These are phyloP conservation scores for Telopea speciosissima DNA, from an alignment of 177 flowering plant genomes.

Conservation along the genomic window DNA sequence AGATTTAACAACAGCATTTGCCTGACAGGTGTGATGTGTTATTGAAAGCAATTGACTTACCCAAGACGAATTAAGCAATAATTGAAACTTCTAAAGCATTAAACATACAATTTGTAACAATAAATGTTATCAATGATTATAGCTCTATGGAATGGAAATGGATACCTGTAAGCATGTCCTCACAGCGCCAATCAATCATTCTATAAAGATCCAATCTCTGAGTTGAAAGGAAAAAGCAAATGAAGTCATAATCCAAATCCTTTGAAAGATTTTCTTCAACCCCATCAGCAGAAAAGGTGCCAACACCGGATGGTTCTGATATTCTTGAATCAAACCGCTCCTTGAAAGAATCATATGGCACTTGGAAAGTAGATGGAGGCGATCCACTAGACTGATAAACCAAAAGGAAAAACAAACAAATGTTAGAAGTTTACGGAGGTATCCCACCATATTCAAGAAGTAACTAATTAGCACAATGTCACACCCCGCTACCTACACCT, in stretches of 20 bases:
- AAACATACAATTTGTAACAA: background rate
- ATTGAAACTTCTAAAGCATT: background rate
- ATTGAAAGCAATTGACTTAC: background rate
- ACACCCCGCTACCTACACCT: too few species aligned
- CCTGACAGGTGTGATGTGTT: background rate
- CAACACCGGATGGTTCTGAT: constrained; percentile 20
- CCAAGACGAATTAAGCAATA: background rate
- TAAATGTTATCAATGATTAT: background rate
- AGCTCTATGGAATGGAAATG: background rate
- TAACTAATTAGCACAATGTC: background rate
- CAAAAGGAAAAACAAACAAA: constrained; percentile 13
- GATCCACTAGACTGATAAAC: constrained; percentile 74
- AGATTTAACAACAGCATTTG: too few species aligned
- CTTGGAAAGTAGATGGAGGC: constrained; percentile 81
- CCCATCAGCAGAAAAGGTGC: constrained; percentile 24
- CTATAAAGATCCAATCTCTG: constrained; percentile 75
- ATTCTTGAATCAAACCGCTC: constrained; percentile 32
- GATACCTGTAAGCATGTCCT: constrained; percentile 91
- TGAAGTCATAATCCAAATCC: constrained; percentile 82
- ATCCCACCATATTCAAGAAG: background rate
- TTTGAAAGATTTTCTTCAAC: constrained; percentile 22
- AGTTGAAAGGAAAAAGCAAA: constrained; percentile 83
- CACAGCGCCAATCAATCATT: constrained; percentile 82
- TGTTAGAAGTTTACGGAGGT: background rate
- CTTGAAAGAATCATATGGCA: constrained; percentile 82